Percentiles rank a stretch among this genome's conserved stretches.
phyloP scores from a whole-genome alignment of 1,284 basidiomycete species.

The Cryptococcus sp. region DNA sequence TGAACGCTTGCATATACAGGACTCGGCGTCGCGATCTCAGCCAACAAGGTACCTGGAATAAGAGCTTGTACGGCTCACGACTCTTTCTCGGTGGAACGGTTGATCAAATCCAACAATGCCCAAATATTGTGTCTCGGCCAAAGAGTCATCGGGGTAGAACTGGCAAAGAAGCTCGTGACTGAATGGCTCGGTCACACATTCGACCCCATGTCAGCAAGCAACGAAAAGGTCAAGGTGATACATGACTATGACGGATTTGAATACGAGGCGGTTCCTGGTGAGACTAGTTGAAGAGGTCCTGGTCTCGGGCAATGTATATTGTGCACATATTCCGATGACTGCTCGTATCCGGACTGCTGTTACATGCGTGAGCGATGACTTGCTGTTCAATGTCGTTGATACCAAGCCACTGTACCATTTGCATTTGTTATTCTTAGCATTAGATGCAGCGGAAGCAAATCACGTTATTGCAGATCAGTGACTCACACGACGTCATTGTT shows the following conservation, averaged over 20 bases:
- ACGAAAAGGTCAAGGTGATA: slow-evolving; percentile 55
- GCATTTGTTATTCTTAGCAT: no score
- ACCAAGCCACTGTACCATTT: no score
- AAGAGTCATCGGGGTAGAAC: slow-evolving; percentile 55
- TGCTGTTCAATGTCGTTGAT: no score
- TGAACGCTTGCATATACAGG: slow-evolving; percentile 10
- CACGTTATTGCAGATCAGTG: no score
- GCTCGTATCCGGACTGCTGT: no score
- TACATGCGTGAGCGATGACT: no score
- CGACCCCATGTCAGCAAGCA: slow-evolving; percentile 49
- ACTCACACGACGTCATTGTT: no score
- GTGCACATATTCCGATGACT: no score
- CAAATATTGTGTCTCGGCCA: slow-evolving; percentile 57
- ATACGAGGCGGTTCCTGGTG: slow-evolving; percentile 9
- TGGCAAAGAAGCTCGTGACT: slow-evolving; percentile 51
- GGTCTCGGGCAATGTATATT: no score
- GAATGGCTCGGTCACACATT: slow-evolving; percentile 56
- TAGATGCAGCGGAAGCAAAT: no score
- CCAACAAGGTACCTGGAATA: slow-evolving; percentile 54
- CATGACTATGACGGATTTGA: slow-evolving; percentile 42
- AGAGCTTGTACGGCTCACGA: slow-evolving; percentile 53
- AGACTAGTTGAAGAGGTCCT: no score
- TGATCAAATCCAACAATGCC: slow-evolving; percentile 55
- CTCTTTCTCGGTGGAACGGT: slow-evolving; percentile 55
- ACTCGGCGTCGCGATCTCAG: slow-evolving; percentile 53